Conservation (phyloP, 2,329 filamentous ascomycete genomes). For the Talaromyces sp. region DNA sequence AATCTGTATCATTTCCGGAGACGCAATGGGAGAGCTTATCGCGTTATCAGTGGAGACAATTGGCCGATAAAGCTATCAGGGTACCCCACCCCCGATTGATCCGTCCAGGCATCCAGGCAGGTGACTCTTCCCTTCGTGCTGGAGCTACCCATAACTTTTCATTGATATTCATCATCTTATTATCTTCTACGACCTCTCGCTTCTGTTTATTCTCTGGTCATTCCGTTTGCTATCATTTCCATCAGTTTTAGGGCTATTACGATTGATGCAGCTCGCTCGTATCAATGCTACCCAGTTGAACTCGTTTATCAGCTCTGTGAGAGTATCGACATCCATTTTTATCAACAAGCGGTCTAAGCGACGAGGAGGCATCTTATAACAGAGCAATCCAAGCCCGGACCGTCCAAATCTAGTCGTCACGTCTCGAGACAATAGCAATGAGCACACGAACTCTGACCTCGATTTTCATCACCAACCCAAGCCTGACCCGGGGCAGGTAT, state of each 20-base stretch:
- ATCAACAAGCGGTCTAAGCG: neutral
- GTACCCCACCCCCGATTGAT: constrained; percentile 13
- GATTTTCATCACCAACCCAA: neutral
- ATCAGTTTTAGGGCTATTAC: neutral
- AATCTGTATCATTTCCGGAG: neutral
- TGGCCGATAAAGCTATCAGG: constrained; percentile 14
- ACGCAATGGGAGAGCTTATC: neutral
- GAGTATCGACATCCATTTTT: neutral
- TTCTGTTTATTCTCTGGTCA: neutral
- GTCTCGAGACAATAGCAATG: neutral
- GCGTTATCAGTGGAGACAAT: constrained; percentile 1
- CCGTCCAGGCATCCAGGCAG: constrained; percentile 8
- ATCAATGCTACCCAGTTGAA: neutral
- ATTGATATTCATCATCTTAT: neutral
- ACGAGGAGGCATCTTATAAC: neutral
- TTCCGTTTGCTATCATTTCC: neutral
- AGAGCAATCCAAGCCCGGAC: neutral
- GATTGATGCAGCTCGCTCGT: neutral
- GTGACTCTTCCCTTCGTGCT: neutral
- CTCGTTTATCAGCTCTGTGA: neutral
- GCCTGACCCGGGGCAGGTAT: constrained; percentile 2
- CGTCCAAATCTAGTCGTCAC: neutral
- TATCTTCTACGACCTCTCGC: neutral
- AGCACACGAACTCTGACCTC: constrained; percentile 4
- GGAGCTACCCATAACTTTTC: neutral